A percentile compares a stretch with the other conserved stretches of the same genome.
Conservation (phyloP, 441 rosid genomes). For the Euphorbia celastroides region DNA sequence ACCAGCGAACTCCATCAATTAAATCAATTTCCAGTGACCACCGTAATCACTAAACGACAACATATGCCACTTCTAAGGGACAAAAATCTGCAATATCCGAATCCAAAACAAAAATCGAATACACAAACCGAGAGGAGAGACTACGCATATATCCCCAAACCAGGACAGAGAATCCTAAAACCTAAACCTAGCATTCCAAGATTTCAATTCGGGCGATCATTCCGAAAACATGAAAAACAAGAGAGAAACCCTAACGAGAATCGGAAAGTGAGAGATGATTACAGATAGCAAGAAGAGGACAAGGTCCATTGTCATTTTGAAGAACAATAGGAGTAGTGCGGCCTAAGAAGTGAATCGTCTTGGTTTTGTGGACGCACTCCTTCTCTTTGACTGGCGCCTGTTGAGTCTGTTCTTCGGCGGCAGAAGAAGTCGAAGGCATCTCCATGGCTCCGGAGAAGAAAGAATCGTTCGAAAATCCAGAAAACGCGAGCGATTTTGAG, state of each 20-base stretch:
- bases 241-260: constrained; percentile 13
- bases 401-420: constrained; percentile 32
- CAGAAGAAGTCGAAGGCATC: constrained; percentile 26
- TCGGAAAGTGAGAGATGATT: constrained; percentile 34
- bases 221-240: neutral
- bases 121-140: constrained; percentile 1
- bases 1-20: neutral
- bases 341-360: constrained; percentile 78
- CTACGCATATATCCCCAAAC: neutral
- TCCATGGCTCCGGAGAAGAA: neutral
- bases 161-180: neutral
- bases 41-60: neutral
- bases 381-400: constrained; percentile 20
- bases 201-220: neutral
- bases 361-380: constrained; percentile 69
- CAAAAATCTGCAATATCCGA: neutral
- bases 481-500: neutral
- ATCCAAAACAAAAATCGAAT: neutral
- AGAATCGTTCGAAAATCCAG: constrained; percentile 6
- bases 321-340: constrained; percentile 83
- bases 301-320: constrained; percentile 98
- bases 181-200: neutral
- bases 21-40: neutral
- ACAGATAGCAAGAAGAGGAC: constrained; percentile 97
- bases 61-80: neutral